Conservation (phyloP, 345 rosid species). For the Lumnitzera racemosa region DNA sequence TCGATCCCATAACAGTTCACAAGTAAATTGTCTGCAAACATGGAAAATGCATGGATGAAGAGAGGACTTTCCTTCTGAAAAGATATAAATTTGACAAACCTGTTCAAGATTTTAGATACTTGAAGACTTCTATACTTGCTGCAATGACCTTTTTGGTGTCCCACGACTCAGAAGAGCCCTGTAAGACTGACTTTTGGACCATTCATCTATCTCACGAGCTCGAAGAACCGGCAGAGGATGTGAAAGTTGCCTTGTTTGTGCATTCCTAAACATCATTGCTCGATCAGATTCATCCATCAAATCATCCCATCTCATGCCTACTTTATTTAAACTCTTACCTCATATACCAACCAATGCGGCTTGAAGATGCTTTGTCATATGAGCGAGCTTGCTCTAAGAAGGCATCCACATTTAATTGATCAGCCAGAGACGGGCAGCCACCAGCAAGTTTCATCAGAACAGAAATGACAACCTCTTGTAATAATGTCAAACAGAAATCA, state of each 20-base stretch:
- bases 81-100: slow-evolving; percentile 5
- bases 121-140: slow-evolving; percentile 25
- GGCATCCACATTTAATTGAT: slow-evolving; percentile 89
- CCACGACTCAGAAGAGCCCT: slow-evolving; percentile 61
- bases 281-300: slow-evolving; percentile 15
- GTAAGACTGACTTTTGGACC: slow-evolving; percentile 83
- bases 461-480: slow-evolving; percentile 95
- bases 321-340: slow-evolving; percentile 38
- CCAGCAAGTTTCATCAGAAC: slow-evolving; percentile 94
- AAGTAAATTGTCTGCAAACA: too few species aligned
- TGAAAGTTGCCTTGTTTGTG: slow-evolving; percentile 89
- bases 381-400: slow-evolving; percentile 97
- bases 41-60: too few species aligned
- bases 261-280: slow-evolving; percentile 50
- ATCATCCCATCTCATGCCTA: not conserved
- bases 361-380: slow-evolving; percentile 89
- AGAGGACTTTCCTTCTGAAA: too few species aligned
- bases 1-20: too few species aligned
- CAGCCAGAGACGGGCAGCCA: slow-evolving; percentile 89
- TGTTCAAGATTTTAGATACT: slow-evolving; percentile 8
- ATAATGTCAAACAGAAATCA: slow-evolving; percentile 24
- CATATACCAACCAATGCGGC: slow-evolving; percentile 82
- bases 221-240: slow-evolving; percentile 98
- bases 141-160: slow-evolving; percentile 21
- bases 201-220: slow-evolving; percentile 90